Evolutionary conservation across 2,329 filamentous ascomycete species (phyloP), one percentile per base, ranked within the genome.

Genomic region (Thermomyces lanuginosus): DNA sequence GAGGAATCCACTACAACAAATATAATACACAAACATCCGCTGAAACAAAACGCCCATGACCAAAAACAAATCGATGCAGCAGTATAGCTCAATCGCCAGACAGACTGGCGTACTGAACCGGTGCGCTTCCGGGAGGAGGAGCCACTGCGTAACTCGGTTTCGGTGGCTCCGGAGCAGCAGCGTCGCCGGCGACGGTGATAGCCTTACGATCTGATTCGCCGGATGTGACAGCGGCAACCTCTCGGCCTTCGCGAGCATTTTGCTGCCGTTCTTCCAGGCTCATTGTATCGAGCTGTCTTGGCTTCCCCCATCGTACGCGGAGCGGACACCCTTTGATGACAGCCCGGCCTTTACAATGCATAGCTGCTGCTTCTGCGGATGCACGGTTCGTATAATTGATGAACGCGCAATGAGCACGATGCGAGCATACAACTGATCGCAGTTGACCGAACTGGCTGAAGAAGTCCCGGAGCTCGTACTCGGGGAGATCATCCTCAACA

Each of bases 341-440:
- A 0, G 83, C 82, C 35, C 77, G 78, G 4, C 91, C 89, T 50
- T 92, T 77, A 40, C 82, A 86, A 11, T 79, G 71, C 17, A 72
- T 71, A 0, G 89, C 81, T 0, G 91, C 91, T 32, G 68, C 73
- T 55, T 98, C 89, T 0, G 91, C 89, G 1, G 69, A 76, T 35
- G 81, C 72, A 31, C 89, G 69, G 3, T 76, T 80, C 40, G 83
- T 73, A 49, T 82, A 98, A 56, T 98, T 98, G 56, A 98, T 64
- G 47, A 95, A 98, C 1, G 89, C 89, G 51, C 84, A 95, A 47
- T 95, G 89, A 9, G 86, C 86, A 60, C 92, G 83, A 57, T 98
- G 89, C 5, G 84, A 93, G 54, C 89, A 95, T 19, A 98, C 76
- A 9, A 98, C 60, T 14, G 83, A 93, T 43, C 89, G 80, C 33